phyloP scores from a whole-genome alignment of 176 grass and related monocot species.

The Aegilops tauschii region DNA sequence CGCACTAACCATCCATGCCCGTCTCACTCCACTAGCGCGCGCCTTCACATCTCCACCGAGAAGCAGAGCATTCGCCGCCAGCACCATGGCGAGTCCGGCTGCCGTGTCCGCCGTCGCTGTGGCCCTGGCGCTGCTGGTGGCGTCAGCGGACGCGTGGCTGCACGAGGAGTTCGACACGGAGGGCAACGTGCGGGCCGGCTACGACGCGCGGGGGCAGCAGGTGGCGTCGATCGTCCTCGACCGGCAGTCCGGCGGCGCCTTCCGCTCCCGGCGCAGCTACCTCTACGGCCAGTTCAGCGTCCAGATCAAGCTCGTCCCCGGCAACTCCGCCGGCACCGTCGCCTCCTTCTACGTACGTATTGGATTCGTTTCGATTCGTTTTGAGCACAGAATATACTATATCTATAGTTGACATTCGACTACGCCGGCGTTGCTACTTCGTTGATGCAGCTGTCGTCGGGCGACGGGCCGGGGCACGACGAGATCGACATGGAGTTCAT shows the following conservation, averaged over 20 bases:
- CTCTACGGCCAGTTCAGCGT: background rate
- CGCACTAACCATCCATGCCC: no score
- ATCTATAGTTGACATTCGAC: no score
- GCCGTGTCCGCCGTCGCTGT: background rate
- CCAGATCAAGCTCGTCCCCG: background rate
- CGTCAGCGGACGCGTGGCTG: background rate
- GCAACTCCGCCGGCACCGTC: background rate
- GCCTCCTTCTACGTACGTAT: background rate
- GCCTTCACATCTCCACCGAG: background rate
- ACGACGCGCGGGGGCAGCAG: background rate
- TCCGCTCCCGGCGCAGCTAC: background rate
- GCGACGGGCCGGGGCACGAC: background rate
- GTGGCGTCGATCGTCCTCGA: background rate
- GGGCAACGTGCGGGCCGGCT: background rate
- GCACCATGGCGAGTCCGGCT: background rate
- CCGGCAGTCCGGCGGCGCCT: background rate
- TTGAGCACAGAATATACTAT: no score
- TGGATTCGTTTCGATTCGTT: no score
- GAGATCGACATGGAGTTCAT: background rate
- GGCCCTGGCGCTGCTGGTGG: background rate
- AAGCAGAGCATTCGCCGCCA: background rate
- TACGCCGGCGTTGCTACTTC: no score
- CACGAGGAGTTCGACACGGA: background rate
- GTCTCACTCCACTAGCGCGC: no score
- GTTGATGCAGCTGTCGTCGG: background rate